phyloP scores from a whole-genome alignment of 768 basidiomycete species.

The Kwoniella dendrophila region DNA sequence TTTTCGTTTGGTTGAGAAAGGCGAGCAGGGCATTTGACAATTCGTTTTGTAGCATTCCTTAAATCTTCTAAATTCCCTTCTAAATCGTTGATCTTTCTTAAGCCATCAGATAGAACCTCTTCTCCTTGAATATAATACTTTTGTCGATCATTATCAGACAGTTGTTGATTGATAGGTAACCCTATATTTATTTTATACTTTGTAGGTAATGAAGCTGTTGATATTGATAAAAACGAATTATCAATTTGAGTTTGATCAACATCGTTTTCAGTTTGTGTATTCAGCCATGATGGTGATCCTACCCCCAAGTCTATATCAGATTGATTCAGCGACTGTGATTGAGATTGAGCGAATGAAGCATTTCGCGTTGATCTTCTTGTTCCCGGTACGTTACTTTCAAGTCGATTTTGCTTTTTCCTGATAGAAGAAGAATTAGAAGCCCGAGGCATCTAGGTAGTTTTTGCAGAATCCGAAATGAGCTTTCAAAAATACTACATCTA shows the following conservation, averaged over 20 bases:
- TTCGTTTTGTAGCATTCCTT: not conserved
- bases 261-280: not conserved
- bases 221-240: conserved; percentile 17
- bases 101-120: conserved; percentile 23
- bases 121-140: conserved; percentile 19
- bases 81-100: conserved; percentile 2
- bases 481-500: no score
- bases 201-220: conserved; percentile 14
- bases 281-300: not conserved
- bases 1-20: not conserved
- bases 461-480: not conserved
- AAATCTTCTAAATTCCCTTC: conserved; percentile 9
- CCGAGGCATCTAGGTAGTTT: not conserved
- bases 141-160: not conserved
- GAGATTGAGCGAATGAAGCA: conserved; percentile 3
- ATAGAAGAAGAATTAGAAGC: not conserved
- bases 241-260: conserved; percentile 5
- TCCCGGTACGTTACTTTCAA: no score
- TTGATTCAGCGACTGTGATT: no score
- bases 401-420: no score
- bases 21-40: no score
- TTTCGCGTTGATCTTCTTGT: not conserved
- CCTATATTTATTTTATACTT: conserved; percentile 18
- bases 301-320: not conserved
- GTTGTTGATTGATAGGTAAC: conserved; percentile 4